Conservation (phyloP, 305 asterid species). For the Fraxinus baroniana region DNA sequence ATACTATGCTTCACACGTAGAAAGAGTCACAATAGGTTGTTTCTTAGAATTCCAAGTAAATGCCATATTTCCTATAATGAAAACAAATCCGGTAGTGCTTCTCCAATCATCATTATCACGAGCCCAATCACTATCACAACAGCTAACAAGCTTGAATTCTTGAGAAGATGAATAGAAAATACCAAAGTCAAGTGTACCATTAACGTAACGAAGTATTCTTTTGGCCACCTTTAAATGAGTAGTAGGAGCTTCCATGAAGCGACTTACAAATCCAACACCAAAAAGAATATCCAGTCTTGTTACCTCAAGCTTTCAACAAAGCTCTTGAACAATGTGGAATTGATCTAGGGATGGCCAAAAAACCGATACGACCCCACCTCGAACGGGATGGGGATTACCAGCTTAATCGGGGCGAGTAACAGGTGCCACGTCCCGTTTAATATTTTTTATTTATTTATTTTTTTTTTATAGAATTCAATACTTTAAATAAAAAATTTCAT, state of each 20-base stretch:
- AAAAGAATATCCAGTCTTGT: not conserved
- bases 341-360: too few species aligned
- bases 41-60: not conserved
- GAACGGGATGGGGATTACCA: too few species aligned
- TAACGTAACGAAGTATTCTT: not conserved
- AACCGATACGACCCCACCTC: too few species aligned
- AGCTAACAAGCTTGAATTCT: not conserved
- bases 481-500: too few species aligned
- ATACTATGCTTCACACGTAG: not conserved
- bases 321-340: not conserved
- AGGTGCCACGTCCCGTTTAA: too few species aligned
- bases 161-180: not conserved
- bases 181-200: not conserved
- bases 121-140: not conserved
- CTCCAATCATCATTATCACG: not conserved
- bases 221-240: not conserved
- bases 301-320: not conserved
- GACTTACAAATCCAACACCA: not conserved
- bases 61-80: not conserved
- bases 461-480: too few species aligned
- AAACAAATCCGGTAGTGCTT: not conserved
- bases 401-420: too few species aligned
- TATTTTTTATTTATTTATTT: too few species aligned
- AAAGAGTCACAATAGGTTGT: not conserved
- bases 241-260: not conserved